These are phyloP conservation scores for Medakamo hakoo DNA, from an alignment of 139 green algal species.

Conservation along the genomic window DNA sequence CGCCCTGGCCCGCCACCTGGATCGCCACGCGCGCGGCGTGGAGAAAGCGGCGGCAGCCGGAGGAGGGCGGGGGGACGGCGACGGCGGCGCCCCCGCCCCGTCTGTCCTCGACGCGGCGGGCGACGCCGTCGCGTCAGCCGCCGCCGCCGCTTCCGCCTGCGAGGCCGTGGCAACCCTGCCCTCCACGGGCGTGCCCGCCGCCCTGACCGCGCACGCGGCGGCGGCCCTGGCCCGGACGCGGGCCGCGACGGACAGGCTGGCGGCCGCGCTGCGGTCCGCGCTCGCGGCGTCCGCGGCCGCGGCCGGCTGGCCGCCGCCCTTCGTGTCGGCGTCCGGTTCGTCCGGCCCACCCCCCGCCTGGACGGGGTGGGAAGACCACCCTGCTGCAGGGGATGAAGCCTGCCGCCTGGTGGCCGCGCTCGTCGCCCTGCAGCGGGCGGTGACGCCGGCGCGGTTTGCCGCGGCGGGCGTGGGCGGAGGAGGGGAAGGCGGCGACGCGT, in stretches of 20 bases:
- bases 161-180: neutral
- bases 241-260: neutral
- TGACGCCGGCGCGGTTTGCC: constrained; percentile 9
- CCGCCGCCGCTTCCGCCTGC: neutral
- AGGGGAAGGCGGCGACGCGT: no score
- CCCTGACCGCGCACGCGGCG: neutral
- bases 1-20: constrained; percentile 11
- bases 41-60: constrained; percentile 6
- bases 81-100: neutral
- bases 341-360: constrained; percentile 1
- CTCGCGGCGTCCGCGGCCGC: neutral
- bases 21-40: constrained; percentile 6
- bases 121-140: neutral
- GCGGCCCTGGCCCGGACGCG: neutral
- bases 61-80: no score
- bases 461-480: neutral
- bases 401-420: constrained; percentile 9
- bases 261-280: neutral
- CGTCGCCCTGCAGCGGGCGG: constrained; percentile 13
- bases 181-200: neutral
- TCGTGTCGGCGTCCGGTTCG: no score
- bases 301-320: constrained; percentile 10
- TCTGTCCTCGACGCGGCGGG: neutral
- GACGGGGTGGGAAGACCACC: constrained; percentile 1
- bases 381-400: constrained; percentile 5